phyloP scores from a whole-genome alignment of 2,329 filamentous ascomycete species.

The Aspergillus japonicus region DNA sequence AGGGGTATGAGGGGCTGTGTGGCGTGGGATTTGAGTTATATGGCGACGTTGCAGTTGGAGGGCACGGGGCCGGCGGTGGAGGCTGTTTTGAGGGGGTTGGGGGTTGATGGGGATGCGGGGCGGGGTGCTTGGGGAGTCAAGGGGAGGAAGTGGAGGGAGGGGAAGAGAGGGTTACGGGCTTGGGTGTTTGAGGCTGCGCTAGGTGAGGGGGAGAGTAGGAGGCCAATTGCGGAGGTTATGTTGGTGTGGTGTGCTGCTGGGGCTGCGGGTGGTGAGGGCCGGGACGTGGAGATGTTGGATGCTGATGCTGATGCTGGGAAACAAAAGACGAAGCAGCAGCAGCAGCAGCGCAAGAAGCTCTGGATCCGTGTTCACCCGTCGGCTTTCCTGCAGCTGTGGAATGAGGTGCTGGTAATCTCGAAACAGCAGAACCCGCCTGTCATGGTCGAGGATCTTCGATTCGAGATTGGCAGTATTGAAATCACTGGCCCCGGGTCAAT shows the following conservation, averaged over 20 bases:
- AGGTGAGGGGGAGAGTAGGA: conserved; percentile 47
- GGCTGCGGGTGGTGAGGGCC: conserved; percentile 18
- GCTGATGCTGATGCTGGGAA: conserved; percentile 17
- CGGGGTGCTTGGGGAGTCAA: conserved; percentile 60
- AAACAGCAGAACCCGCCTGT: conserved; percentile 63
- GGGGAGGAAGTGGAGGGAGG: conserved; percentile 69
- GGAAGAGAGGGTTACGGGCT: conserved; percentile 57
- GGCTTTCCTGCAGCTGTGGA: conserved; percentile 65
- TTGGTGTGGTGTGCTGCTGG: conserved; percentile 68
- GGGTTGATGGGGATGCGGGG: conserved; percentile 50
- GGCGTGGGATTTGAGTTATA: conserved; percentile 92
- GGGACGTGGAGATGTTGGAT: conserved; percentile 40
- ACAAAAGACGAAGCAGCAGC: conserved; percentile 33
- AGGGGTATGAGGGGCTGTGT: conserved; percentile 73
- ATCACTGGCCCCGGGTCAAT: conserved; percentile 72
- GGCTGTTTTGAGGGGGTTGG: conserved; percentile 60
- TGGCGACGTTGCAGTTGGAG: conserved; percentile 78
- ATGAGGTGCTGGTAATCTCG: conserved; percentile 56
- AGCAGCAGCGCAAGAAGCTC: conserved; percentile 52
- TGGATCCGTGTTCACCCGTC: conserved; percentile 81
- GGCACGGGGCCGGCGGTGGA: conserved; percentile 65
- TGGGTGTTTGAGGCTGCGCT: conserved; percentile 55
- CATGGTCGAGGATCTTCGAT: conserved; percentile 65
- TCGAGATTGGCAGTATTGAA: conserved; percentile 71
- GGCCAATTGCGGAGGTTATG: conserved; percentile 69